Conservation (phyloP, 345 rosid species). For the Durio zibethinus region DNA sequence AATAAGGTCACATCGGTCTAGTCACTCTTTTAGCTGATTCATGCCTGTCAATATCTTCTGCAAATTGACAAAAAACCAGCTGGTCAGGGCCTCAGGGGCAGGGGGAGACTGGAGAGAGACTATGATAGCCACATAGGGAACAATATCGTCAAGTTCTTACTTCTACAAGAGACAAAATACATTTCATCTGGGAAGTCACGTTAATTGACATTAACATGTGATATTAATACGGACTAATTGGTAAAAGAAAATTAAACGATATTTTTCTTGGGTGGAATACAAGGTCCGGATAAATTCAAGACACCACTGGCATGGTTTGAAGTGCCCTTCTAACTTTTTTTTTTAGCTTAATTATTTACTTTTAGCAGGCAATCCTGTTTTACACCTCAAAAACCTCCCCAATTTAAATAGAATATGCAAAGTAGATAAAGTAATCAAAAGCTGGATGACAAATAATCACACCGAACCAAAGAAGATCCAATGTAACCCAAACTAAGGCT, state of each 20-base stretch:
- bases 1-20: not conserved
- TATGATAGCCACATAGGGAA: not conserved
- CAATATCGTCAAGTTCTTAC: not conserved
- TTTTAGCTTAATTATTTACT: not conserved
- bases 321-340: not conserved
- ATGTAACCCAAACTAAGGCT: slow-evolving; percentile 12
- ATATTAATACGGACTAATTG: slow-evolving; percentile 30
- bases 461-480: slow-evolving; percentile 11
- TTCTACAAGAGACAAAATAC: not conserved
- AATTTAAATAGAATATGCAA: not conserved
- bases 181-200: slow-evolving; percentile 14
- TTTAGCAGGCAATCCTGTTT: not conserved
- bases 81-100: not conserved
- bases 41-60: not conserved
- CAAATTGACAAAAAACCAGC: not conserved
- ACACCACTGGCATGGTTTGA: slow-evolving; percentile 16
- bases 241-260: slow-evolving; percentile 21
- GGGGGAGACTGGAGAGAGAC: not conserved
- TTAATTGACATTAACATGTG: slow-evolving; percentile 31
- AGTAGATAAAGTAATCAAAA: slow-evolving; percentile 7
- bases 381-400: slow-evolving; percentile 16
- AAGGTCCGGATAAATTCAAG: slow-evolving; percentile 12
- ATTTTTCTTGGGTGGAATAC: not conserved
- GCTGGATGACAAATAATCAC: not conserved
- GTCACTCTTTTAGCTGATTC: not conserved